Evolutionary conservation across 2,329 filamentous ascomycete genomes (phyloP), one percentile per base, ranked within the genome.

Genomic region (Fusarium sp.): DNA sequence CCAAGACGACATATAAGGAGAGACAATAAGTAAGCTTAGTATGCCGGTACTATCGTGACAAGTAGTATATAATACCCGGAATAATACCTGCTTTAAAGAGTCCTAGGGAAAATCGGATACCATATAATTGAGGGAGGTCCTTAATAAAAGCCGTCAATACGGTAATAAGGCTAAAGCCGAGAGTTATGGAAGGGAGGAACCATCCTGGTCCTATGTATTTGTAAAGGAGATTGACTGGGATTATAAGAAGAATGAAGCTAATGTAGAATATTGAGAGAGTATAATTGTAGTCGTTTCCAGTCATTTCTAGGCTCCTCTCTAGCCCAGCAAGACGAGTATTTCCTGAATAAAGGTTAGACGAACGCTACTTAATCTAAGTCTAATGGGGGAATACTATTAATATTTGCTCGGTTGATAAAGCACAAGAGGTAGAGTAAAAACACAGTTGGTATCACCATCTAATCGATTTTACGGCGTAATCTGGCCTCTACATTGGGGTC

Each of bases 51-150:
- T 86, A 90, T 34, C 86, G 75, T 0, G 81, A 85, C 40, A 89
- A 74, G 58, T 88, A 90, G 67, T 90, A 90, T 0, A 86, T 86
- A 13, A 89, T 88, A 0, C 87, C 86, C 0, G 88, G 87, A 40
- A 89, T 69, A 81, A 89, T 85, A 7, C 86, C 87, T 0, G 88
- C 85, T 70, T 90, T 88, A 51, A 88, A 88, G 5, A 87, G 74
- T 1, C 83, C 84, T 0, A 88, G 76, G 0, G 88, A 61, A 58
- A 89, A 89, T 0, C 87, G 82, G 0, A 90, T 85, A 8, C 79
- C 86, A 31, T 77, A 83, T 3, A 77, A 70, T 5, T 74, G 64
- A 3, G 79, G 73, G 24, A 82, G 80, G 41, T 80, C 78, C 12
- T 83, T 69, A 0, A 88, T 85, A 58, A 88, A 89, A 0, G 82